Evolutionary conservation across 768 basidiomycete species (phyloP).

Genomic region (Fomitopsis serialis): DNA sequence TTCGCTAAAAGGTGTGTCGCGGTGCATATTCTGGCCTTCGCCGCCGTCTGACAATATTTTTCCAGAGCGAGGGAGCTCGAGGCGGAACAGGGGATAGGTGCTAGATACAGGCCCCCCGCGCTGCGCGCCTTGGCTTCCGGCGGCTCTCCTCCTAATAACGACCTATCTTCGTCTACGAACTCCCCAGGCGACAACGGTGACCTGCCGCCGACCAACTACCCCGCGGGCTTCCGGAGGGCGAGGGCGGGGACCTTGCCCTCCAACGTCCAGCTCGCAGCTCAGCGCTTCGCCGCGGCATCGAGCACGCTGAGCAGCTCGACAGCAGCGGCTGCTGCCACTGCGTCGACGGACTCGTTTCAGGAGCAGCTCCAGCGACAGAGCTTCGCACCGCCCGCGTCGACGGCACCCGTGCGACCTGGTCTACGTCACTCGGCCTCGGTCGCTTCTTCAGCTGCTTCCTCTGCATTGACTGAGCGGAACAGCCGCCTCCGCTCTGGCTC

Average conservation of each 20-base stretch:
- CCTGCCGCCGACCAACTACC: slow-evolving; percentile 70
- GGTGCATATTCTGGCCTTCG: slow-evolving; percentile 13
- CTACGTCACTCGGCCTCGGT: slow-evolving; percentile 75
- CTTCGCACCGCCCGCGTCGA: slow-evolving; percentile 33
- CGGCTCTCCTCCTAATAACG: slow-evolving; percentile 64
- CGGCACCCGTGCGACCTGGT: slow-evolving; percentile 48
- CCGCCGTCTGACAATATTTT: slow-evolving; percentile 5
- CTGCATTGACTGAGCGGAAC: slow-evolving; percentile 55
- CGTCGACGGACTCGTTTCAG: slow-evolving; percentile 45
- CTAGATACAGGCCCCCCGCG: slow-evolving; percentile 77
- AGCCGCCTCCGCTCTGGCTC: slow-evolving; percentile 92
- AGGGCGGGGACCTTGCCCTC: slow-evolving; percentile 98
- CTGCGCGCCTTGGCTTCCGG: slow-evolving; percentile 62
- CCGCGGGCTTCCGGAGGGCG: slow-evolving; percentile 86
- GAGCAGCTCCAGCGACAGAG: slow-evolving; percentile 36
- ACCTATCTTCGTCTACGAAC: slow-evolving; percentile 50
- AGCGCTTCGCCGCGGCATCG: slow-evolving; percentile 70
- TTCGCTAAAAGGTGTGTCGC: slow-evolving; percentile 73
- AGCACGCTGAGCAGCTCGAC: slow-evolving; percentile 46
- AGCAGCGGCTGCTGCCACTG: slow-evolving; percentile 8
- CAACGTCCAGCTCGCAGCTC: slow-evolving; percentile 84
- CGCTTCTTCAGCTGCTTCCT: slow-evolving; percentile 51
- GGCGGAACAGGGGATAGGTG: slow-evolving; percentile 61
- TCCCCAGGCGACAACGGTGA: slow-evolving; percentile 52
- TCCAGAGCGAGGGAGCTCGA: slow-evolving; percentile 81